Conservation (phyloP, 495 filamentous ascomycete genomes). For the Apodospora peruviana region DNA sequence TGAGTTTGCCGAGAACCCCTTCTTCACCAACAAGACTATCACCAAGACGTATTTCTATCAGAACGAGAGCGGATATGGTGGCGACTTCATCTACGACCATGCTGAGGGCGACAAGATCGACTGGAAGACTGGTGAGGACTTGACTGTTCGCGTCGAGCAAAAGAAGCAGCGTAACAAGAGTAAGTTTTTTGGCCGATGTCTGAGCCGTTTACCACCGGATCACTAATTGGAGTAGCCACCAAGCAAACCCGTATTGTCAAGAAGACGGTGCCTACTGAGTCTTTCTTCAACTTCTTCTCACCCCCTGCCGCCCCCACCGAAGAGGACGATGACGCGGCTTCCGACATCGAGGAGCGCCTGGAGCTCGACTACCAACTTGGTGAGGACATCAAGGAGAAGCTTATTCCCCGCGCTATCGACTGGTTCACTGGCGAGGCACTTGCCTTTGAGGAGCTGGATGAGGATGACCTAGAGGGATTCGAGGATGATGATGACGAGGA, state of each 20-base stretch:
- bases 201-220: too few relatives aligned
- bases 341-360: slow-evolving; percentile 93
- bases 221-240: slow-evolving; percentile 61
- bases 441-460: slow-evolving; percentile 91
- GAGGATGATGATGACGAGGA: slow-evolving; percentile 88
- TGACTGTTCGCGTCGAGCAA: slow-evolving; percentile 91
- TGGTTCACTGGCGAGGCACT: slow-evolving; percentile 99
- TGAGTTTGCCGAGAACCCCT: slow-evolving; percentile 90
- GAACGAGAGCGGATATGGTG: slow-evolving; percentile 95
- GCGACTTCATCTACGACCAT: slow-evolving; percentile 99
- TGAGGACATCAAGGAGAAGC: slow-evolving; percentile 99
- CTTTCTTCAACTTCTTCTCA: slow-evolving; percentile 99
- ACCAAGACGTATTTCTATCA: slow-evolving; percentile 99
- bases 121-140: slow-evolving; percentile 89
- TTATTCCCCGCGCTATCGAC: slow-evolving; percentile 97
- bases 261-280: slow-evolving; percentile 97
- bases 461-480: slow-evolving; percentile 80
- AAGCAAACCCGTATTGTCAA: slow-evolving; percentile 99
- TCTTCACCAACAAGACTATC: slow-evolving; percentile 93
- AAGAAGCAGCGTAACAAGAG: slow-evolving; percentile 99
- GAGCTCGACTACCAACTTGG: slow-evolving; percentile 99
- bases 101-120: slow-evolving; percentile 97
- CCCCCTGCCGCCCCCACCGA: slow-evolving; percentile 81
- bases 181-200: slow-evolving; percentile 46
- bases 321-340: slow-evolving; percentile 70